Conservation (phyloP, 306 rosid genomes). For the Comarum palustre region DNA sequence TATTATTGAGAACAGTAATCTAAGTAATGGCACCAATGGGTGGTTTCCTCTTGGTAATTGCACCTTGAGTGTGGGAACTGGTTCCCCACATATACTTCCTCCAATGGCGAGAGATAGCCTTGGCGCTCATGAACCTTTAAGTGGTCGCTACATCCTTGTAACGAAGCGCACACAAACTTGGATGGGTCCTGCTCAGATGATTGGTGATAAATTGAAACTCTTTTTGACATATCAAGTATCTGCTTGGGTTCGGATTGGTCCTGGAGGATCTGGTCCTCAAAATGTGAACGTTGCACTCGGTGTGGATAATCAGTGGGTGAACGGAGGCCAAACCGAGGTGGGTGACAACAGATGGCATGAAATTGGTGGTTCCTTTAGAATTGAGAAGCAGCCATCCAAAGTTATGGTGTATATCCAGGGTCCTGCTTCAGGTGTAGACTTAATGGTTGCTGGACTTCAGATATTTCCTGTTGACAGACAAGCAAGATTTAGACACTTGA, state of each 20-base stretch:
- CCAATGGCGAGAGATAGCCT: conserved; percentile 96
- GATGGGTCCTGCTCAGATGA: conserved; percentile 96
- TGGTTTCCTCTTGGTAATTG: conserved; percentile 93
- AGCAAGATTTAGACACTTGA: conserved; percentile 65
- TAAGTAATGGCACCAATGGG: conserved; percentile 60
- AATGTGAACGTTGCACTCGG: conserved; percentile 63
- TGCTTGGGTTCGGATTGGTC: conserved; percentile 78
- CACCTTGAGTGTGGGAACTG: conserved; percentile 59
- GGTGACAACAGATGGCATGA: conserved; percentile 72
- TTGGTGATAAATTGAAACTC: conserved; percentile 72
- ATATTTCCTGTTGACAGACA: conserved; percentile 81
- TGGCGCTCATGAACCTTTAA: conserved; percentile 66
- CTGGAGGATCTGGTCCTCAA: conserved; percentile 67
- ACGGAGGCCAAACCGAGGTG: conserved; percentile 72
- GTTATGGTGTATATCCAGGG: conserved; percentile 87
- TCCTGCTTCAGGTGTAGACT: conserved; percentile 73
- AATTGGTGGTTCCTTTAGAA: conserved; percentile 88
- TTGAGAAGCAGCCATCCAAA: conserved; percentile 81
- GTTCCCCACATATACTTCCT: conserved; percentile 82
- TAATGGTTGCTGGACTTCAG: conserved; percentile 89
- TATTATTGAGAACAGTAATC: conserved; percentile 71
- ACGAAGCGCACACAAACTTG: conserved; percentile 85
- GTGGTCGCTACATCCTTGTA: conserved; percentile 64
- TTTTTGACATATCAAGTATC: conserved; percentile 84
- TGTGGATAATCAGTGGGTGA: conserved; percentile 90